Evolutionary conservation across 1,139 yeast genomes (phyloP).

Genomic region (Hemisphaericaspora subhashii): DNA sequence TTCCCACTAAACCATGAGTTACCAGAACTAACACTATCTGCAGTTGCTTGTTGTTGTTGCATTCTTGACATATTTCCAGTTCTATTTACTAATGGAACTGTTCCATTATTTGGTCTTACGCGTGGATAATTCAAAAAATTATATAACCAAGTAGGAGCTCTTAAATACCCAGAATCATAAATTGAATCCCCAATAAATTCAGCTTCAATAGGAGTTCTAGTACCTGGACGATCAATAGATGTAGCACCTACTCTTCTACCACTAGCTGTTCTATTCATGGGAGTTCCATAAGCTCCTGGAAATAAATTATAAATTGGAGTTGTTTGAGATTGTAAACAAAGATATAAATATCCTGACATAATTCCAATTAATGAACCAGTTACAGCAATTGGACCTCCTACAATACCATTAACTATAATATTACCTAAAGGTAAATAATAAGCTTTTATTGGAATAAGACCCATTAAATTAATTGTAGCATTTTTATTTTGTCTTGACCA

Average conservation of each 20-base stretch:
- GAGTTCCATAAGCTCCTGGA: slow-evolving; percentile 29
- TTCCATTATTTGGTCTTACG: slow-evolving; percentile 23
- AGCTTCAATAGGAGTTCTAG: slow-evolving; percentile 1
- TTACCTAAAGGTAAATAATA: slow-evolving; percentile 59
- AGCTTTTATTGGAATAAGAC: slow-evolving; percentile 57
- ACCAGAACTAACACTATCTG: slow-evolving; percentile 8
- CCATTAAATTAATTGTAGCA: slow-evolving; percentile 50
- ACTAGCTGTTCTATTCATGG: slow-evolving; percentile 4
- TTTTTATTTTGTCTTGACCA: slow-evolving; percentile 59
- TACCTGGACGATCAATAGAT: slow-evolving; percentile 6
- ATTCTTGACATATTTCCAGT: neutral
- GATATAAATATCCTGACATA: slow-evolving; percentile 56
- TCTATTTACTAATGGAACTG: slow-evolving; percentile 8
- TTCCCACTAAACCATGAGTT: slow-evolving; percentile 21
- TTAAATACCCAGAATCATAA: slow-evolving; percentile 45
- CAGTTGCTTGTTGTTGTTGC: neutral
- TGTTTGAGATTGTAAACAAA: slow-evolving; percentile 58
- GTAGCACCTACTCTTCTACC: slow-evolving; percentile 38
- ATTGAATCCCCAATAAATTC: slow-evolving; percentile 35
- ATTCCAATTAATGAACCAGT: slow-evolving; percentile 49
- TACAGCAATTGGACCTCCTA: slow-evolving; percentile 41
- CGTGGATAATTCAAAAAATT: slow-evolving; percentile 31
- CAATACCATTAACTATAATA: slow-evolving; percentile 46
- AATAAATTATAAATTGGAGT: slow-evolving; percentile 43
- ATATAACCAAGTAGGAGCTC: slow-evolving; percentile 43